Percentiles rank a stretch among this genome's conserved stretches.
phyloP scores from a whole-genome alignment of 106 monocot species.

The Amphibolis antarctica region DNA sequence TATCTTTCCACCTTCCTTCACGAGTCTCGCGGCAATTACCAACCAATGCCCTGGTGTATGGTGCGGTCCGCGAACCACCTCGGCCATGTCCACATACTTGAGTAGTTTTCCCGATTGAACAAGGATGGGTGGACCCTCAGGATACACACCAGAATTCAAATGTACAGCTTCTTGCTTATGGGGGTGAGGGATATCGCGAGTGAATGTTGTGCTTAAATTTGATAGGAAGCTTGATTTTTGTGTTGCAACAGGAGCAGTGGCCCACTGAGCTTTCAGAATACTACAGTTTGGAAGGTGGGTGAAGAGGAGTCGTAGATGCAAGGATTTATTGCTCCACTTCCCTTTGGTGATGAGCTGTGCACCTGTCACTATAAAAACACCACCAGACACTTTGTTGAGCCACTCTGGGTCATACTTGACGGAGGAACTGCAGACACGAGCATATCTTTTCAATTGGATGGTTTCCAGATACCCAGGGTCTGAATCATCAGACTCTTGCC shows the following conservation, averaged over 20 bases:
- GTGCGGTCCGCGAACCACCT: constrained; percentile 70
- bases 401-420: constrained; percentile 65
- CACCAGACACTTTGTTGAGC: constrained; percentile 42
- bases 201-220: constrained; percentile 71
- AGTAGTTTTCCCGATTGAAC: constrained; percentile 55
- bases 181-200: constrained; percentile 6
- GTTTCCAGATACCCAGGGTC: constrained; percentile 46
- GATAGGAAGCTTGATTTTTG: constrained; percentile 60
- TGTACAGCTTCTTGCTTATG: constrained; percentile 37
- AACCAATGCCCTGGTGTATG: constrained; percentile 92
- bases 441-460: constrained; percentile 63
- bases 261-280: constrained; percentile 49
- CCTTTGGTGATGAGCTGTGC: constrained; percentile 73
- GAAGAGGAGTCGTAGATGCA: constrained; percentile 74
- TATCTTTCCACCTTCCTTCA: constrained; percentile 71
- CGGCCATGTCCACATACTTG: constrained; percentile 68
- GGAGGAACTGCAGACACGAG: constrained; percentile 45
- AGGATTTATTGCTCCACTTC: constrained; percentile 51
- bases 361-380: constrained; percentile 79
- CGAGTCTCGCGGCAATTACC: constrained; percentile 70
- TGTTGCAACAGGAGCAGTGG: constrained; percentile 28
- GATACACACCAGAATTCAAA: constrained; percentile 69
- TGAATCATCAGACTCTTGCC: constrained; percentile 62
- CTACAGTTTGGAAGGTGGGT: constrained; percentile 54
- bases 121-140: constrained; percentile 73